Base-by-base conservation (phyloP, 495 filamentous ascomycete species). In the Xanthoparmelia taractica region DNA sequence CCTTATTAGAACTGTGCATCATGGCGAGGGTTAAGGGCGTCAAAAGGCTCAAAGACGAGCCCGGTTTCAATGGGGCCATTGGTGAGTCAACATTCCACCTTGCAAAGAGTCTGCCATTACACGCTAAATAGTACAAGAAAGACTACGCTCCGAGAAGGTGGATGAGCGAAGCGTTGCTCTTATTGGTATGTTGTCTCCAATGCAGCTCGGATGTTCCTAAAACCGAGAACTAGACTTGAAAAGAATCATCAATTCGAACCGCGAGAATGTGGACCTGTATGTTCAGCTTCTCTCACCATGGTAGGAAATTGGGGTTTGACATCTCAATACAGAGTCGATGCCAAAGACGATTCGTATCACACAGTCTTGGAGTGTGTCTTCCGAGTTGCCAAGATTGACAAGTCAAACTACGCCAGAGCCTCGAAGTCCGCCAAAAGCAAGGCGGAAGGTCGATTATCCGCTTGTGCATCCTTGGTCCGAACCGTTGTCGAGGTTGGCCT, bases 361-460 rank as follows among this genome's bases (percentile, higher is more conserved):
- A 82, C 81, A 56, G 85, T 97, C 34, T 91, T 87, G 65, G 91
- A 97, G 69, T 82, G 84, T 1, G 74, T 98, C 20, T 97, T 97
- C 69, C 77, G 80, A 43, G 85, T 83, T 65, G 75, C 84, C 11
- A 77, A 85, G 25, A 69, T 76, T 15, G 91, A 97, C 63, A 88
- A 86, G 69, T 77, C 85, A 33, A 64, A 75, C 29, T 89, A 85
- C 68, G 80, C 84, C 58, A 77, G 78, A 61, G 80, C 83, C 41
- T 84, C 79, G 63, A 77, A 76, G 34, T 68, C 72, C 34, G 81
- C 71, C 48, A 74, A 74, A 56, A 80, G 73, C 58, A 77, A 72
- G 8, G 77, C 82, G 47, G 72, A 76, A 34, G 73, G 77, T 17
- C 83, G 89, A 36, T 80, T 98, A 18, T 81, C 83, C 62, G 73